Evolutionary conservation across 2,329 filamentous ascomycete species (phyloP).

Genomic region (Daldinia sp.): DNA sequence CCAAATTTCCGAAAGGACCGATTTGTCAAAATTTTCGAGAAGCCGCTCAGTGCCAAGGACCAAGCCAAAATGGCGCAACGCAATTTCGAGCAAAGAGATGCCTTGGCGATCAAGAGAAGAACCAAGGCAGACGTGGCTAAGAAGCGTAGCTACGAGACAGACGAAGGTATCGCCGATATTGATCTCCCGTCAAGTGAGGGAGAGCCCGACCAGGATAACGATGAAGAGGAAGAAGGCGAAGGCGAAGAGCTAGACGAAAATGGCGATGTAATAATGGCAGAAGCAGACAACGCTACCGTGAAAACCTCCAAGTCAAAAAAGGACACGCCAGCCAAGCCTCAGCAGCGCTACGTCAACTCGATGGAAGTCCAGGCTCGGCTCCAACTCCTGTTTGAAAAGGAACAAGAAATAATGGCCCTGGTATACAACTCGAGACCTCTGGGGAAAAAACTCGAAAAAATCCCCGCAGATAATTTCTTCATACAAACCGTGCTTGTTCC

Average conservation of each 20-base stretch:
- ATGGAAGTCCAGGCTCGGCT: constrained; percentile 85
- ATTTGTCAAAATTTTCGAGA: constrained; percentile 93
- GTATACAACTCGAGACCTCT: constrained; percentile 80
- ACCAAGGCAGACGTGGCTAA: constrained; percentile 45
- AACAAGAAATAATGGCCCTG: constrained; percentile 83
- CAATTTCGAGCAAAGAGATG: constrained; percentile 73
- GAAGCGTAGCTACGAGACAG: constrained; percentile 58
- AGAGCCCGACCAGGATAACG: constrained; percentile 52
- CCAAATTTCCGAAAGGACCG: constrained; percentile 88
- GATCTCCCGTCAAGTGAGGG: constrained; percentile 58
- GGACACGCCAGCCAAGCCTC: constrained; percentile 45
- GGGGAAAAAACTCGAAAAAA: constrained; percentile 68
- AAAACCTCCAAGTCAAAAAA: constrained; percentile 49
- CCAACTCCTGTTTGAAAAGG: constrained; percentile 82
- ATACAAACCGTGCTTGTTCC: constrained; percentile 85
- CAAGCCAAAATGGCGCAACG: constrained; percentile 77
- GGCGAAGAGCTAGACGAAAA: constrained; percentile 61
- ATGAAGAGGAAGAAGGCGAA: constrained; percentile 53
- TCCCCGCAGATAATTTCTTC: constrained; percentile 94
- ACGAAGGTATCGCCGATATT: constrained; percentile 76
- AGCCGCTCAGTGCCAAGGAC: constrained; percentile 76
- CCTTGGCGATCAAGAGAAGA: constrained; percentile 64
- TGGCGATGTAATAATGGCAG: constrained; percentile 66
- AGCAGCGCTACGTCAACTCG: constrained; percentile 80
- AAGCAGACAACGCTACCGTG: constrained; percentile 46